These are phyloP conservation scores for Ilex paraguariensis DNA, from an alignment of 305 asterid species.

Conservation along the genomic window DNA sequence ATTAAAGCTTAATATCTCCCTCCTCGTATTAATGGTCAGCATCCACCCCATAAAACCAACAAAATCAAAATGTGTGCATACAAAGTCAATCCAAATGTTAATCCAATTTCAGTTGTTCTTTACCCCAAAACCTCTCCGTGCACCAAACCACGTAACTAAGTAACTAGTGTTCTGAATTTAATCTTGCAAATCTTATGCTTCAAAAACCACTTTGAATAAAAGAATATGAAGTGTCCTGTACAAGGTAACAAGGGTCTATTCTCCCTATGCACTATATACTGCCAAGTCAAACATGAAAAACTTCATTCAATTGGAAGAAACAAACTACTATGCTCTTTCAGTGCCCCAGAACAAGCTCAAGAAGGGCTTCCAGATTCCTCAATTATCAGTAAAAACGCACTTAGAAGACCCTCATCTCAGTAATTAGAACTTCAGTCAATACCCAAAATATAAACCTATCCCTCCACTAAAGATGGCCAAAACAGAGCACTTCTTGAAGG, in stretches of 20 bases:
- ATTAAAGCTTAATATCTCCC: constrained; percentile 14
- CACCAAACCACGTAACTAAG: constrained; percentile 11
- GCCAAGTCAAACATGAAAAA: constrained; percentile 21
- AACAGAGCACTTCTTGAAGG: constrained; percentile 23
- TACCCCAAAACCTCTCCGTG: constrained; percentile 5
- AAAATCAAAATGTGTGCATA: constrained; percentile 6
- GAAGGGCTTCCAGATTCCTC: constrained; percentile 16
- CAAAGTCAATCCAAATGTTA: too few species aligned
- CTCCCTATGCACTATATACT: constrained; percentile 24
- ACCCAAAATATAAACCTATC: background rate
- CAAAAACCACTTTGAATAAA: constrained; percentile 19
- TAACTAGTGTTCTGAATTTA: constrained; percentile 12
- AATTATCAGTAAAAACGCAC: constrained; percentile 13
- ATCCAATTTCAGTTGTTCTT: constrained; percentile 7
- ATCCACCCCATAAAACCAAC: constrained; percentile 3
- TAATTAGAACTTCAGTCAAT: constrained; percentile 9
- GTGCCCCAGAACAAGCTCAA: constrained; percentile 11
- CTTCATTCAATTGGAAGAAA: constrained; percentile 14
- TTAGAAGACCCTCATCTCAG: constrained; percentile 19
- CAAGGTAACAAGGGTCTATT: constrained; percentile 19
- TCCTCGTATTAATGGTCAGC: constrained; percentile 5
- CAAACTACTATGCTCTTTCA: constrained; percentile 9
- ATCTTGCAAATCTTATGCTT: constrained; percentile 17
- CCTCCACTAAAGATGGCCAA: constrained; percentile 23
- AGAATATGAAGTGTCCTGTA: constrained; percentile 24